These are phyloP conservation scores for Ostreobium quekettii DNA, from an alignment of 139 green algal species.

Conservation along the genomic window DNA sequence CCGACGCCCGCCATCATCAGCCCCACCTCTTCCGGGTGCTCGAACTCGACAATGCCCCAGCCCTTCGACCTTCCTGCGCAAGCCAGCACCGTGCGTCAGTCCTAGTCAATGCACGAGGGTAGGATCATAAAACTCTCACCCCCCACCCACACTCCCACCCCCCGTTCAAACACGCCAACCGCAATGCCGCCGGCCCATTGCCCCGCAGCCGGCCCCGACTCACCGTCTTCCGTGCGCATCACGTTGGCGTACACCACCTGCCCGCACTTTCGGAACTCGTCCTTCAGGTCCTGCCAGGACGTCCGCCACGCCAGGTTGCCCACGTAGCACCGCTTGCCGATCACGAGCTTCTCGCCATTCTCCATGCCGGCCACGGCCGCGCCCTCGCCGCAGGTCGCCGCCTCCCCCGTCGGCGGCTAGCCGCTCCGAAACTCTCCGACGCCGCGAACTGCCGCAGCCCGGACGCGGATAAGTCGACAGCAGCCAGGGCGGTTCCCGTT, in stretches of 20 bases:
- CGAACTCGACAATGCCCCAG: conserved; percentile 90
- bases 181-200: not conserved
- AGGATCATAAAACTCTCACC: conserved; percentile 5
- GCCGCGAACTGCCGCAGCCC: no score
- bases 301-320: conserved; percentile 82
- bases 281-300: conserved; percentile 84
- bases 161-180: not conserved
- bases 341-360: conserved; percentile 25
- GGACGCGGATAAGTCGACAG: no score
- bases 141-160: not conserved
- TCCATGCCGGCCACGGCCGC: no score
- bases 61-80: conserved; percentile 78
- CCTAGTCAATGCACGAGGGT: not conserved
- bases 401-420: no score
- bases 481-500: no score
- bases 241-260: conserved; percentile 88
- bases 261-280: conserved; percentile 77
- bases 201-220: conserved; percentile 9
- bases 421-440: no score
- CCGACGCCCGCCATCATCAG: not conserved
- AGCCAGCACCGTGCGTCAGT: not conserved
- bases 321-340: conserved; percentile 72
- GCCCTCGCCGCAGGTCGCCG: no score
- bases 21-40: conserved; percentile 67
- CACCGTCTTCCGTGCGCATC: conserved; percentile 70